Conservation (phyloP, 495 filamentous ascomycete genomes). For the Xylaria cubensis region DNA sequence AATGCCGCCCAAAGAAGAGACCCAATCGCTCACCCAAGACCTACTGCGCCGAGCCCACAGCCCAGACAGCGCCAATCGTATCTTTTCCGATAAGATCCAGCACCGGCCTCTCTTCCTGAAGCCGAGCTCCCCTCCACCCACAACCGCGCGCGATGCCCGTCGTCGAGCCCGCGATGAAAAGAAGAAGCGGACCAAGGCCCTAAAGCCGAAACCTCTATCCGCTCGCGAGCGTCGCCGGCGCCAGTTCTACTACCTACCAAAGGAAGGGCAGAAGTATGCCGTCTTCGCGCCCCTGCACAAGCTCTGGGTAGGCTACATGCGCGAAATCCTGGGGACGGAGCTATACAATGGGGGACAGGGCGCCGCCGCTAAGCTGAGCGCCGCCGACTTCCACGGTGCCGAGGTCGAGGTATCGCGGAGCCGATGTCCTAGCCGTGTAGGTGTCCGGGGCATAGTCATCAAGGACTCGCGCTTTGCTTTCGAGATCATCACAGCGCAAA, state of each 20-base stretch:
- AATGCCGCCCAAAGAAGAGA: conserved; percentile 27
- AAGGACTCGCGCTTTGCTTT: conserved; percentile 87
- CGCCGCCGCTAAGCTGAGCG: conserved; percentile 70
- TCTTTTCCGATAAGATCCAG: conserved; percentile 82
- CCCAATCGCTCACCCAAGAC: conserved; percentile 60
- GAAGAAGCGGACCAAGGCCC: conserved; percentile 60
- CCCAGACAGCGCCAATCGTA: conserved; percentile 66
- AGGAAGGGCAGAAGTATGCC: conserved; percentile 69
- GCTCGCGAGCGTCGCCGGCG: conserved; percentile 77
- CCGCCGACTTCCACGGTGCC: conserved; percentile 91
- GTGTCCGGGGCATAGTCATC: conserved; percentile 82
- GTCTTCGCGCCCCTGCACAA: conserved; percentile 77
- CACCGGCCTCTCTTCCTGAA: conserved; percentile 82
- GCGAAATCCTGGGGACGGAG: conserved; percentile 67
- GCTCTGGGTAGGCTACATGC: conserved; percentile 86
- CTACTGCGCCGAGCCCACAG: conserved; percentile 80
- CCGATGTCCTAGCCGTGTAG: conserved; percentile 80
- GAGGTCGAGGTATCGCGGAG: conserved; percentile 83
- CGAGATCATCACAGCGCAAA: conserved; percentile 74
- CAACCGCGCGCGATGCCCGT: conserved; percentile 68
- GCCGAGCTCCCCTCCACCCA: conserved; percentile 68
- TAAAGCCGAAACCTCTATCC: conserved; percentile 78
- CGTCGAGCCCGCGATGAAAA: conserved; percentile 62
- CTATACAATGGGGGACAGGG: conserved; percentile 51
- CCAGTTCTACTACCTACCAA: conserved; percentile 75